phyloP scores from a whole-genome alignment of 129 eudicot species.

The Tagetes patula region DNA sequence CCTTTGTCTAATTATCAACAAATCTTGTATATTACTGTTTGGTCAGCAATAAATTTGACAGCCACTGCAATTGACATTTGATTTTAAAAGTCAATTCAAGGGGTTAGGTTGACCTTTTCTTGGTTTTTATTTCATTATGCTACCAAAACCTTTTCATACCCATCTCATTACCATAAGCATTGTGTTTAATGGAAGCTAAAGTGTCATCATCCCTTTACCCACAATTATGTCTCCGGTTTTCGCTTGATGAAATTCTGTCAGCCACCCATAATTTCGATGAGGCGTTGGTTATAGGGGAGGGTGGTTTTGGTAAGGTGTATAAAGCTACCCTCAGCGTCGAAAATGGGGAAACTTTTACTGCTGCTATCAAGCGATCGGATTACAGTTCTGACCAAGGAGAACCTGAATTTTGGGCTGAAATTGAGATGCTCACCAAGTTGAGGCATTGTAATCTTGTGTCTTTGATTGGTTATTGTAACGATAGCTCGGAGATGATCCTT shows the following conservation, averaged over 20 bases:
- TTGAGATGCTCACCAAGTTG: slow-evolving; percentile 6
- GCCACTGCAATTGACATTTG: not conserved
- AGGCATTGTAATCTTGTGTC: slow-evolving; percentile 7
- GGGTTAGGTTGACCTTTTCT: not conserved
- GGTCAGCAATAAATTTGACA: not conserved
- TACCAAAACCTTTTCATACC: not conserved
- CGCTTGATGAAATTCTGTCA: not conserved
- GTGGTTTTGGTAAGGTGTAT: slow-evolving; percentile 8
- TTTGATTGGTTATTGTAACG: not conserved
- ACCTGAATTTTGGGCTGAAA: slow-evolving; percentile 9
- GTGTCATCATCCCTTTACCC: not conserved
- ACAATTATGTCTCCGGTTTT: not conserved
- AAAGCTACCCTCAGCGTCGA: not conserved
- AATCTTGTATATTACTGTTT: too few species aligned
- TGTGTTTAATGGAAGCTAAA: not conserved
- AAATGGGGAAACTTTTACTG: not conserved
- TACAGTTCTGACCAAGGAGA: not conserved
- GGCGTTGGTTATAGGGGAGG: not conserved
- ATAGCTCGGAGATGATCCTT: not conserved
- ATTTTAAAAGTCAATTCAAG: not conserved
- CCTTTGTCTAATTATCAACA: too few species aligned
- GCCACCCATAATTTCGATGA: not conserved
- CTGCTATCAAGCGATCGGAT: not conserved
- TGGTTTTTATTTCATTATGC: not conserved
- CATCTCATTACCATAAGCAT: not conserved